A percentile compares a stretch with the other conserved stretches of the same genome.
These are phyloP conservation scores for Monilinia polystroma DNA, from an alignment of 2,329 filamentous ascomycete genomes.

Conservation along the genomic window DNA sequence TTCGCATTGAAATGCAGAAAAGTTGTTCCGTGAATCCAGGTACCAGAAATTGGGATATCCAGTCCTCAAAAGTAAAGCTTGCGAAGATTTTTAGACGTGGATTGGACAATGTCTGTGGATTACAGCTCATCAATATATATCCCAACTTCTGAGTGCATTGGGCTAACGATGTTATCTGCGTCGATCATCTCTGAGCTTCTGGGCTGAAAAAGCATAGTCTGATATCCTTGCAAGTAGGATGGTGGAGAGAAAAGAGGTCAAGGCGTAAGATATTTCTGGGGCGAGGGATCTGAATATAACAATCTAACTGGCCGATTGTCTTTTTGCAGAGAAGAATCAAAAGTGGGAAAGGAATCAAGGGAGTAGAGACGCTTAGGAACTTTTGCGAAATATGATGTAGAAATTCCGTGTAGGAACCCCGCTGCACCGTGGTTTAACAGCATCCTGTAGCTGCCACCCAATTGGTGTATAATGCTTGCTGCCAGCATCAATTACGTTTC, in stretches of 20 bases:
- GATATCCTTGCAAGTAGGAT: neutral
- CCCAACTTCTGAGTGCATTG: neutral
- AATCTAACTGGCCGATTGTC: neutral
- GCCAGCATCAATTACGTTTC: no score
- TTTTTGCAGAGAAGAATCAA: neutral
- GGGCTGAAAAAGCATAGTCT: neutral
- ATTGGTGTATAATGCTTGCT: neutral
- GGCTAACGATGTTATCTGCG: neutral
- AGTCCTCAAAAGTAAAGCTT: neutral
- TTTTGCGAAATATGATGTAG: neutral
- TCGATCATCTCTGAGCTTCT: neutral
- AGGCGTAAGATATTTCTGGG: neutral
- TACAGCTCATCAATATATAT: neutral
- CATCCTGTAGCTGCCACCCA: neutral
- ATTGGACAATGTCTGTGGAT: neutral
- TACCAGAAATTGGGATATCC: neutral
- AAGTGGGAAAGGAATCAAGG: neutral
- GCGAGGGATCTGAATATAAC: neutral
- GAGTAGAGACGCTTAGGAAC: neutral
- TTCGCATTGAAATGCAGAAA: neutral
- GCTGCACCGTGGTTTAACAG: neutral
- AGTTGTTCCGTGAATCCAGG: neutral
- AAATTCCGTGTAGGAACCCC: neutral
- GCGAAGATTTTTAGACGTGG: neutral
- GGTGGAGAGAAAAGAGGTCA: conserved; percentile 14